Evolutionary conservation across 179 eudicot genomes (phyloP), one percentile per base, ranked within the genome.

Genomic region (Heliamphora pulchella): DNA sequence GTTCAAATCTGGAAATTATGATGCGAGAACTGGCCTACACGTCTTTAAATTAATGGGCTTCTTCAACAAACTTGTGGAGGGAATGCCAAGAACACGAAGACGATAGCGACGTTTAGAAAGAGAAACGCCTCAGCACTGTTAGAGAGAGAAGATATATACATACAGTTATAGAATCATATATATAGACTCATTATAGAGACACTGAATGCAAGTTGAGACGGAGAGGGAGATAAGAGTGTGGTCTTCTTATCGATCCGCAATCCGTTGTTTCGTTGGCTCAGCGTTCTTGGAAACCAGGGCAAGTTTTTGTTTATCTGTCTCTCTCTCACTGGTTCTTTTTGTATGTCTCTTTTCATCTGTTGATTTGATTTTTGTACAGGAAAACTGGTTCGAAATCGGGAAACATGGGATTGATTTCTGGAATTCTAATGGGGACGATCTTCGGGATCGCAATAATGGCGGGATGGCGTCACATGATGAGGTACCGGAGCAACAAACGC

Each of bases 401-500:
- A 54, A 85, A 86, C 77, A 96, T 96, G 99, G 99, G 99, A 65
- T 84, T 96, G 81, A 85, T 93, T 13, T 92, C 98, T 43, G 99
- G 99, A 74, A 78, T 94, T 61, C 79, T 94, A 83, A 86, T 91
- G 86, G 98, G 99, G 85, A 88, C 89, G 81, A 53, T 92, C 11
- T 81, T 89, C 68, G 99, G 99, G 86, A 83, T 96, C 68, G 94
- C 87, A 0, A 78, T 94, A 73, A 94, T 96, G 99, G 98, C 97
- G 31, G 99, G 96, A 58, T 96, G 94, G 99, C 86, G 83, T 46
- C 90, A 90, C 9, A 96, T 96, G 99, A 96, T 96, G 98, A 78
- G 79, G 51, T 81, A 89, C 64, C 90, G 99, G 59, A 84, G 89
- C 84, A 85, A 76, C 13, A 91, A 90, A 81, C 98, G 99, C 10